Evolutionary conservation across 768 basidiomycete genomes (phyloP).

Genomic region (Mycena alexandri): DNA sequence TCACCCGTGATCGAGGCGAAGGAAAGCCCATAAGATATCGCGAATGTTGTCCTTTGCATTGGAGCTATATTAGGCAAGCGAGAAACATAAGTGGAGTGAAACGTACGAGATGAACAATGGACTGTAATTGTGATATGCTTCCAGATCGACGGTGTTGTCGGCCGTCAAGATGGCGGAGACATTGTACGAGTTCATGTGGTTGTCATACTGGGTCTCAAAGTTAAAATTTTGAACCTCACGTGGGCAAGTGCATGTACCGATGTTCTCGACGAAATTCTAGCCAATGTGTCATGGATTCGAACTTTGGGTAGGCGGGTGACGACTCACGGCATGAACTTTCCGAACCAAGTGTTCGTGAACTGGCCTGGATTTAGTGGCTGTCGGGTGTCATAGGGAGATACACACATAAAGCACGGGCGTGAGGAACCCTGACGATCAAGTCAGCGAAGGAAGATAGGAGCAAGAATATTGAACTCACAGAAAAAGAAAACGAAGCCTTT

Average conservation of each 20-base stretch:
- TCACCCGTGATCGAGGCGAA: constrained; percentile 78
- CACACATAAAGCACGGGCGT: constrained; percentile 49
- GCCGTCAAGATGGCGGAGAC: constrained; percentile 67
- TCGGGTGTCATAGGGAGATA: not conserved
- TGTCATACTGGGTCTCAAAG: constrained; percentile 66
- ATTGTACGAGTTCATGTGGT: constrained; percentile 69
- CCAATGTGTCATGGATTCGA: not conserved
- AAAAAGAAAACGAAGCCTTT: constrained; percentile 38
- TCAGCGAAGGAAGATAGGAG: not conserved
- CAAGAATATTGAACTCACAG: constrained; percentile 1
- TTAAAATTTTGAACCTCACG: constrained; percentile 33
- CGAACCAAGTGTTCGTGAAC: constrained; percentile 76
- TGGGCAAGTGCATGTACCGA: constrained; percentile 22
- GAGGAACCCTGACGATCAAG: constrained; percentile 46
- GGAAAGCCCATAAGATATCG: constrained; percentile 58
- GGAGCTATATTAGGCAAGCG: not conserved
- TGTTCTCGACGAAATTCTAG: constrained; percentile 23
- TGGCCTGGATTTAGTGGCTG: constrained; percentile 31
- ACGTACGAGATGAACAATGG: constrained; percentile 31
- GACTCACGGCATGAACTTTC: constrained; percentile 67
- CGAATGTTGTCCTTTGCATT: constrained; percentile 41
- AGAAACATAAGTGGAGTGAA: not conserved
- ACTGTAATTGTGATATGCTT: constrained; percentile 53
- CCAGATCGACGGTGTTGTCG: constrained; percentile 67
- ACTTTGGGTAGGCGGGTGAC: too few relatives aligned